phyloP scores from a whole-genome alignment of 2,329 filamentous ascomycete genomes.

The Aureobasidium sp. region DNA sequence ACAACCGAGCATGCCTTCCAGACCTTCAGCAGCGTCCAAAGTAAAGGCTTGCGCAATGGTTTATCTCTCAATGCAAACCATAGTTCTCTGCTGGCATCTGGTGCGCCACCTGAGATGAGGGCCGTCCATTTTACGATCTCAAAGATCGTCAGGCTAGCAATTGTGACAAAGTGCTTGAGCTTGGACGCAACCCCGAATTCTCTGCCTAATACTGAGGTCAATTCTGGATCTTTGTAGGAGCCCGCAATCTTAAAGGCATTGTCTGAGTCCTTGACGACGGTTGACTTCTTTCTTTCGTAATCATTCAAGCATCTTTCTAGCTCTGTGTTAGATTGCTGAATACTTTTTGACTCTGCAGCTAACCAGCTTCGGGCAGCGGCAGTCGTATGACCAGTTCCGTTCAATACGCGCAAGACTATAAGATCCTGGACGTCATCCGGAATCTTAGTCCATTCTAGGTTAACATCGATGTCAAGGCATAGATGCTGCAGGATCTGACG shows the following conservation, averaged over 20 bases:
- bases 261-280: background rate
- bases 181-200: background rate
- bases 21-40: constrained; percentile 18
- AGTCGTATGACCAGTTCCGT: constrained; percentile 1
- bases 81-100: constrained; percentile 17
- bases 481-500: constrained; percentile 15
- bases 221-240: background rate
- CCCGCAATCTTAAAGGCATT: constrained; percentile 3
- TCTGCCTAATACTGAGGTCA: background rate
- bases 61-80: constrained; percentile 15
- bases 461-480: constrained; percentile 16
- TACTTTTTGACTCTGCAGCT: constrained; percentile 1
- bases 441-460: constrained; percentile 14
- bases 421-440: constrained; percentile 17
- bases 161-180: background rate
- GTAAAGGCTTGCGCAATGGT: background rate
- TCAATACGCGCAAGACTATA: constrained; percentile 16
- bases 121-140: constrained; percentile 17
- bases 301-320: background rate
- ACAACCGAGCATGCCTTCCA: constrained; percentile 19
- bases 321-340: constrained; percentile 1
- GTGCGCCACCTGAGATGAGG: constrained; percentile 17
- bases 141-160: background rate
- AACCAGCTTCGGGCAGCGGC: constrained; percentile 13
- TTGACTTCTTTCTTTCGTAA: background rate